These are phyloP conservation scores for Vitis rupestris DNA, from an alignment of 164 flowering plant species.

Conservation along the genomic window DNA sequence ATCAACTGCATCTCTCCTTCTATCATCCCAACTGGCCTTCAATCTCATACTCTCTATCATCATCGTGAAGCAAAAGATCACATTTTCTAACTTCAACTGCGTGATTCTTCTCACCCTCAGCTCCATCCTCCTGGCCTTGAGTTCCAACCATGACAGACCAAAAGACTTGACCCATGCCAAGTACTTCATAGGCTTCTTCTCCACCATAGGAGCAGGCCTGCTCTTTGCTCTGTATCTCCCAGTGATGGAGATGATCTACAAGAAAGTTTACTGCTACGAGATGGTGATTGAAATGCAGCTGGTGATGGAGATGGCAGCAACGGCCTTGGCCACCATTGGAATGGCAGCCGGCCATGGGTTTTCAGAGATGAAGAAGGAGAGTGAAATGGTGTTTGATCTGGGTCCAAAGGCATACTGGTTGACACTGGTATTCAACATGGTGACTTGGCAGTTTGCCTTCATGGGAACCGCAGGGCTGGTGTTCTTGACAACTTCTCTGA, in stretches of 20 bases:
- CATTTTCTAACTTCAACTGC: constrained; percentile 58
- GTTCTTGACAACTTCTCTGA: constrained; percentile 63
- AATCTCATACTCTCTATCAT: constrained; percentile 57
- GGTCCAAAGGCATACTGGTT: constrained; percentile 48
- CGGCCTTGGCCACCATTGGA: constrained; percentile 57
- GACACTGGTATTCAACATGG: constrained; percentile 35
- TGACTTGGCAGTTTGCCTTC: constrained; percentile 74
- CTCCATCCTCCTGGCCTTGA: constrained; percentile 52
- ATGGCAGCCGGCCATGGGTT: constrained; percentile 57
- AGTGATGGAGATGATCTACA: constrained; percentile 43
- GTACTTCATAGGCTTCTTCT: constrained; percentile 58
- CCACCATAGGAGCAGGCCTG: constrained; percentile 64
- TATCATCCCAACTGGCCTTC: constrained; percentile 68
- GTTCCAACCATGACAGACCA: constrained; percentile 44
- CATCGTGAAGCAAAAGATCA: constrained; percentile 61
- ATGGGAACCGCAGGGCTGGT: constrained; percentile 88
- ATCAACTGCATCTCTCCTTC: constrained; percentile 66
- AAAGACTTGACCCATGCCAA: constrained; percentile 29
- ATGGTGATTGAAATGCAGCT: constrained; percentile 83
- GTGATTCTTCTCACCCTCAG: constrained; percentile 62
- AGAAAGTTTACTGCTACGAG: constrained; percentile 31
- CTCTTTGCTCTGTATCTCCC: constrained; percentile 71
- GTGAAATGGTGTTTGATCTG: constrained; percentile 30
- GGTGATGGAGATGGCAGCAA: constrained; percentile 59
- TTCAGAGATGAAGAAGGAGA: constrained; percentile 48